Evolutionary conservation across 169 alveolate species (phyloP).

Genomic region (Perkinsus marinus): DNA sequence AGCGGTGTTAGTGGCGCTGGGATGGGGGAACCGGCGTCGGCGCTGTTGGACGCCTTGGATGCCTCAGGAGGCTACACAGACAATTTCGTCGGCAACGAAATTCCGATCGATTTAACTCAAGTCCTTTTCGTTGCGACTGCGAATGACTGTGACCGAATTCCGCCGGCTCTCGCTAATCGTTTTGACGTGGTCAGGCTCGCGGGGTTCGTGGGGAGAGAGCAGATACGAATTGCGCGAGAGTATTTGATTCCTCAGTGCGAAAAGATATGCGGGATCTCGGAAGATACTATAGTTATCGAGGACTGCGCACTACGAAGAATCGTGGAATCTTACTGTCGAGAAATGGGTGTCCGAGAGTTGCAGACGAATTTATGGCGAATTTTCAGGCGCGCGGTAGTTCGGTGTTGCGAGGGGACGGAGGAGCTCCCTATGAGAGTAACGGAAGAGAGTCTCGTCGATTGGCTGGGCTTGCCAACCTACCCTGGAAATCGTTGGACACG

Average conservation of each 20-base stretch:
- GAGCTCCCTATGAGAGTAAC: not conserved
- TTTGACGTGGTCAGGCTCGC: conserved; percentile 46
- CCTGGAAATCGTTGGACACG: not conserved
- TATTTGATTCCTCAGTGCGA: not conserved
- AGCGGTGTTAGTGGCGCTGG: not conserved
- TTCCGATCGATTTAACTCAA: conserved; percentile 48
- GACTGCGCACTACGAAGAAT: not conserved
- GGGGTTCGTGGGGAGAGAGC: conserved; percentile 48
- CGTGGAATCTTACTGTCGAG: not conserved
- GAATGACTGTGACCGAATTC: conserved; percentile 38
- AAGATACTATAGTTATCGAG: not conserved
- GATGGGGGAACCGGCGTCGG: conserved; percentile 54
- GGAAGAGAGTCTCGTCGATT: not conserved
- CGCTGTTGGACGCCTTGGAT: conserved; percentile 55
- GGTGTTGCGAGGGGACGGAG: not conserved
- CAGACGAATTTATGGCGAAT: not conserved
- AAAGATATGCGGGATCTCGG: not conserved
- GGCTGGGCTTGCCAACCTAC: not conserved
- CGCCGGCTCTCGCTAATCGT: conserved; percentile 50
- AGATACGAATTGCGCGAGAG: conserved; percentile 19
- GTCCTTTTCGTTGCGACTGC: conserved; percentile 57
- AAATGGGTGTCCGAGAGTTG: not conserved
- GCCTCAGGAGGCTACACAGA: conserved; percentile 45
- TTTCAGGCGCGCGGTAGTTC: not conserved
- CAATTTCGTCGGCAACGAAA: conserved; percentile 41